phyloP scores from a whole-genome alignment of 2,329 filamentous ascomycete species.

The Alternaria angustiovoidea region DNA sequence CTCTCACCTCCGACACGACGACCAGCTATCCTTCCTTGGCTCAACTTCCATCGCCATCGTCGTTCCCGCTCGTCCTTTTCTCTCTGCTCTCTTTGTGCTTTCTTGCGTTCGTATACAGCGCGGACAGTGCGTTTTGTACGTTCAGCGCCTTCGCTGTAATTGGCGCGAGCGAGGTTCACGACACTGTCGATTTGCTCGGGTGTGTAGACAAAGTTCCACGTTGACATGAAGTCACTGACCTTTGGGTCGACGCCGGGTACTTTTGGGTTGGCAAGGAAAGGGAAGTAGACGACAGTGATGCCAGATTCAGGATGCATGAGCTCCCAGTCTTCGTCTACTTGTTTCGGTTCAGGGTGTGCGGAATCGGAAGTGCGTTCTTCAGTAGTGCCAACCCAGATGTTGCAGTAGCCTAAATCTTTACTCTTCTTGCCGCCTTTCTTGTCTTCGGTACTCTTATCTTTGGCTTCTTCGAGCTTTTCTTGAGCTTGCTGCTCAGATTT shows the following conservation, averaged over 20 bases:
- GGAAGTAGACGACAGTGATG: conserved; percentile 89
- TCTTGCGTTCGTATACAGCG: conserved; percentile 94
- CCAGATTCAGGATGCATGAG: conserved; percentile 81
- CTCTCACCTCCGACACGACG: conserved; percentile 66
- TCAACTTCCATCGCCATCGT: conserved; percentile 49
- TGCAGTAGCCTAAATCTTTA: conserved; percentile 81
- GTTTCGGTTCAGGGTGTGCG: conserved; percentile 63
- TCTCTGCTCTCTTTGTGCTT: conserved; percentile 66
- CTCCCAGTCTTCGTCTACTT: conserved; percentile 68
- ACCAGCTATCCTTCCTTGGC: conserved; percentile 60
- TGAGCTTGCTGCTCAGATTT: conserved; percentile 68
- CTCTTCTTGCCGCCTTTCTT: conserved; percentile 43
- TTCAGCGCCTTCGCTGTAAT: conserved; percentile 83
- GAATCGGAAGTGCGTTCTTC: conserved; percentile 70
- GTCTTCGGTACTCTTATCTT: conserved; percentile 31
- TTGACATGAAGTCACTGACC: conserved; percentile 84
- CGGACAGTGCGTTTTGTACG: conserved; percentile 79
- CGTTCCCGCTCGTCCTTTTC: conserved; percentile 54
- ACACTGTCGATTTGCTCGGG: conserved; percentile 88
- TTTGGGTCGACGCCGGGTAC: conserved; percentile 84
- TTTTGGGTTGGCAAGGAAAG: conserved; percentile 82
- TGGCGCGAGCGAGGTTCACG: conserved; percentile 81
- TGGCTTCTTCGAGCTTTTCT: conserved; percentile 69
- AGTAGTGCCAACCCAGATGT: conserved; percentile 90
- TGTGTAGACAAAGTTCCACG: conserved; percentile 98